Base-by-base conservation (phyloP, 352 stramenopile genomes). In the Phytophthora aleatoria region DNA sequence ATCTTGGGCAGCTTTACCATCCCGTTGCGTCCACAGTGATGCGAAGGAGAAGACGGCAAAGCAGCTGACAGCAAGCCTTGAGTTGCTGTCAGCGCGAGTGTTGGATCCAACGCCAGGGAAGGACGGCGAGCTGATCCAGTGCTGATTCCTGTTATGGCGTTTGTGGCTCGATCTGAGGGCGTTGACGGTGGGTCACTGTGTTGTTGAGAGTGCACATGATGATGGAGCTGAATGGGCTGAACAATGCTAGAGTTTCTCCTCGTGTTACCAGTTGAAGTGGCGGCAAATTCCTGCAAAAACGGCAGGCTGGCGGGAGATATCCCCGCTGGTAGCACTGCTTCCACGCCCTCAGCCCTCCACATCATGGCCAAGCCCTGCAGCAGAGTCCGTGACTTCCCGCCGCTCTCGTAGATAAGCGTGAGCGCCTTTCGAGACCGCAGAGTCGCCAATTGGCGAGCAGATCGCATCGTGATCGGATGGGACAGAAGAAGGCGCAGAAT, bases 401-500 rank as follows among this genome's bases (percentile, higher is more conserved):
- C 77, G 16, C 66, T 87, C 50, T 91, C 83, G 31, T 77, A 85
- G 1, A 92, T 44, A 0, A 90, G 51, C 3, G 69, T 78, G 3
- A 89, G 59, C 0, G 78, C 83, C 55, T 92, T 92, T 15, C 76
- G 68, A 13, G 82, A 88, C 9, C 70, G 65, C 11, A 92, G 51
- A 3, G 62, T 58, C 0, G 76, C 76, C 9, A 92, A 74, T 50
- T 90, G 74, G 8, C 74, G 61, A 26, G 87, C 83, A 4, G 83
- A 91, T 3, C 74, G 74, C 45, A 92, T 61, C 56, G 86, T 74
- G 51, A 84, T 87, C 16, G 81, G 81, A 56, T 92, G 81, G 0
- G 47, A 53, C 3, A 90, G 36, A 27, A 92, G 53, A 20, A 83
- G 67, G 16, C 55, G 48, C 13, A 92, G 66, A 48, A 91, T 75